Evolutionary conservation across 1,284 basidiomycete genomes (phyloP).

Genomic region (Apiotrichum laibachii): DNA sequence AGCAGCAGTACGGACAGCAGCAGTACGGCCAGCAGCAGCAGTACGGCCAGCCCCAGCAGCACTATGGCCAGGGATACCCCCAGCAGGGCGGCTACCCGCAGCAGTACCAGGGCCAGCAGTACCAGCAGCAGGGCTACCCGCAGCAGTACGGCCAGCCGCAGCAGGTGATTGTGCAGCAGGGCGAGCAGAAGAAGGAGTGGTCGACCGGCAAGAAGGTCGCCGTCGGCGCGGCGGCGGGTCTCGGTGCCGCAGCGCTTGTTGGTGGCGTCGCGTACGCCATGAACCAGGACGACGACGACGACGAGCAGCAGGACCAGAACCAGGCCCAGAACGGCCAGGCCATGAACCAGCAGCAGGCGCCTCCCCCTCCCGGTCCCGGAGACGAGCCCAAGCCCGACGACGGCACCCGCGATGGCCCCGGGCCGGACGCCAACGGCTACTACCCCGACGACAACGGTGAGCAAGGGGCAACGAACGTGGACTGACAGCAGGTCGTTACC

Average conservation of each 20-base stretch:
- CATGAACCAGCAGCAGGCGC: neutral
- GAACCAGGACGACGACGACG: neutral
- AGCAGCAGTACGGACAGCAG: neutral
- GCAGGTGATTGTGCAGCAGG: neutral
- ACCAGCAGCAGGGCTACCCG: neutral
- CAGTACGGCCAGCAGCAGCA: neutral
- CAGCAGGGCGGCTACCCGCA: neutral
- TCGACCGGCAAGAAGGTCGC: constrained; percentile 9
- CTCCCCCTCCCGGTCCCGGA: neutral
- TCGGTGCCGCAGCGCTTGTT: constrained; percentile 2
- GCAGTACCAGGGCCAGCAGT: too few relatives aligned
- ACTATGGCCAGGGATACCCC: neutral
- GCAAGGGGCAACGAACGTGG: too few relatives aligned
- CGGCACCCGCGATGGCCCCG: neutral
- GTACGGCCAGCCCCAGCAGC: neutral
- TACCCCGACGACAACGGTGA: constrained; percentile 2
- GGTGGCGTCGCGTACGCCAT: neutral
- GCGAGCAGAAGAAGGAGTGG: constrained; percentile 3
- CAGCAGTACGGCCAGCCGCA: neutral
- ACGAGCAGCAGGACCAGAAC: neutral
- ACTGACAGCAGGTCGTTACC: too few relatives aligned
- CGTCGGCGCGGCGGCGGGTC: neutral
- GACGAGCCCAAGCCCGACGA: neutral
- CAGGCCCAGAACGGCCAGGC: neutral
- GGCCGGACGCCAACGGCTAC: constrained; percentile 3